Evolutionary conservation across 2,329 filamentous ascomycete species (phyloP), one percentile per base, ranked within the genome.

Genomic region (Cadophora gregata): DNA sequence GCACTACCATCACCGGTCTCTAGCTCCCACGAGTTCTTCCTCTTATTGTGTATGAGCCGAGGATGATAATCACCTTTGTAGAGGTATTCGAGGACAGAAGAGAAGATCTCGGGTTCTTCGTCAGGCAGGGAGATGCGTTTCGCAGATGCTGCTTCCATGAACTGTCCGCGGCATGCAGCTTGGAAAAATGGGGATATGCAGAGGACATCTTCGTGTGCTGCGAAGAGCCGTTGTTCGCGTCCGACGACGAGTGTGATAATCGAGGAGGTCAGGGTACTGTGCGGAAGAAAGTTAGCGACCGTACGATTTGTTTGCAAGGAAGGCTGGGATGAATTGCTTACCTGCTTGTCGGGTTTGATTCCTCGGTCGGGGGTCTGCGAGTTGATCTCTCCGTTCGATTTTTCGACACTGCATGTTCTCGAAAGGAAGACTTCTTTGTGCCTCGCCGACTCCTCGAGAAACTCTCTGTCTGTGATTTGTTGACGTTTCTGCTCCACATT

Each of bases 61-160:
- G 94, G 93, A 73, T 90, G 94, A 81, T 97, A 97, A 79, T 97
- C 94, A 70, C 93, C 93, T 80, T 96, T 96, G 72, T 77, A 77
- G 65, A 97, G 88, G 73, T 91, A 97, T 77, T 97, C 94, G 65
- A 97, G 88, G 12, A 97, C 85, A 6, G 91, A 93, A 8, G 93
- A 96, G 79, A 97, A 94, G 75, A 97, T 90, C 78, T 97, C 93
- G 24, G 94, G 93, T 73, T 94, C 90, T 79, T 97, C 94, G 67
- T 95, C 88, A 1, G 93, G 90, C 1, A 97, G 86, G 61, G 90
- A 85, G 77, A 97, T 90, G 63, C 90, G 89, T 80, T 93, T 93
- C 76, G 82, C 84, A 58, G 42, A 47, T 8, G 78, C 77, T 64
- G 82, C 78, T n/a, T 78, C 85, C 80, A 87, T 85, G 82, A 86